Evolutionary conservation across 2,329 filamentous ascomycete species (phyloP).

Genomic region (Zymoseptoria crescenta): DNA sequence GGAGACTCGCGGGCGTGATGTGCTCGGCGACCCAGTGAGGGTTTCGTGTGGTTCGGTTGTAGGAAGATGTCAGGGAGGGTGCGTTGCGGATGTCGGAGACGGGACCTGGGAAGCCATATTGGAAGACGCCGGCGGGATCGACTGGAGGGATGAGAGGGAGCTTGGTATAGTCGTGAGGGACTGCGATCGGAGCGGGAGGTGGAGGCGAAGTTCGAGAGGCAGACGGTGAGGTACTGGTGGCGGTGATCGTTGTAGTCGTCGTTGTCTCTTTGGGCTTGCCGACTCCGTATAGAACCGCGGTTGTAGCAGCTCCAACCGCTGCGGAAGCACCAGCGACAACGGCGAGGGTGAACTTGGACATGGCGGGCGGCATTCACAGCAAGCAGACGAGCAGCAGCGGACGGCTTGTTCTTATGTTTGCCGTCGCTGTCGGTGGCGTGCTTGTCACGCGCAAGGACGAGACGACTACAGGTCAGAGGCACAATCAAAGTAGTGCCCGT

Average conservation of each 20-base stretch:
- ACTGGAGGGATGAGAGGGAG: slow-evolving; percentile 30
- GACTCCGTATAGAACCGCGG: slow-evolving; percentile 38
- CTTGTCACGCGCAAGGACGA: background rate
- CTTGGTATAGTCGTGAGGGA: slow-evolving; percentile 15
- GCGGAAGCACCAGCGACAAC: slow-evolving; percentile 43
- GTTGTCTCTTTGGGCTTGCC: slow-evolving; percentile 21
- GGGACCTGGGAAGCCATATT: slow-evolving; percentile 77
- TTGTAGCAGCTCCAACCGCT: slow-evolving; percentile 42
- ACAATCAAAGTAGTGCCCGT: background rate
- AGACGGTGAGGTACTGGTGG: slow-evolving; percentile 25
- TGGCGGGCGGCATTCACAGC: slow-evolving; percentile 20
- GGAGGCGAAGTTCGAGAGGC: slow-evolving; percentile 22
- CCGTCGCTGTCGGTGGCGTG: background rate
- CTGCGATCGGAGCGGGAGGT: slow-evolving; percentile 21
- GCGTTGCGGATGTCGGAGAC: slow-evolving; percentile 73
- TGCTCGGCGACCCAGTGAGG: slow-evolving; percentile 90
- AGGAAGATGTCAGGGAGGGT: slow-evolving; percentile 72
- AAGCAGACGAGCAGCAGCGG: background rate
- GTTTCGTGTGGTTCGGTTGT: slow-evolving; percentile 84
- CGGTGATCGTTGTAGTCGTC: slow-evolving; percentile 26
- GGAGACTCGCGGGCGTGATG: slow-evolving; percentile 81
- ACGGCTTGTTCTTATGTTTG: background rate
- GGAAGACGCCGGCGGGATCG: slow-evolving; percentile 45
- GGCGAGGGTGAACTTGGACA: slow-evolving; percentile 46
- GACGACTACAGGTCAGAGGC: background rate